Evolutionary conservation across 2,329 filamentous ascomycete genomes (phyloP).

Genomic region (Hypoxylon sp.): DNA sequence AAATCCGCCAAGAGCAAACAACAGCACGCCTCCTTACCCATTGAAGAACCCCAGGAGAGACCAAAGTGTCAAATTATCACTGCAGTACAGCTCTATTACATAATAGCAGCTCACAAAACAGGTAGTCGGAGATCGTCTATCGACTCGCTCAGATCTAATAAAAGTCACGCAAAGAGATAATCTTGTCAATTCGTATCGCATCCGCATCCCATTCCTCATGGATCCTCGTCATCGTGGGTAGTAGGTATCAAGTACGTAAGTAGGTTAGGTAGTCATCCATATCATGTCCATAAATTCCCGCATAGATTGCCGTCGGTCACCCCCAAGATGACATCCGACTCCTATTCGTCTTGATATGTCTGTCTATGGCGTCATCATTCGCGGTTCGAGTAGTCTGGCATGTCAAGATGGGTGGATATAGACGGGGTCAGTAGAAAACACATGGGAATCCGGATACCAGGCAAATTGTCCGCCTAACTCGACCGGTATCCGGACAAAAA

Average conservation of each 20-base stretch:
- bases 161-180: neutral
- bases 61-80: neutral
- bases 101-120: neutral
- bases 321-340: constrained; percentile 5
- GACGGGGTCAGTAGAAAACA: neutral
- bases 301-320: constrained; percentile 6
- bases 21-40: neutral
- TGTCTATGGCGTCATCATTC: constrained; percentile 8
- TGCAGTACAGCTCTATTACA: neutral
- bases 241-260: constrained; percentile 10
- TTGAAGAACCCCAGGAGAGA: neutral
- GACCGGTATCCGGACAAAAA: constrained; percentile 4
- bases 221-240: constrained; percentile 6
- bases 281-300: constrained; percentile 27
- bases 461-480: constrained; percentile 7
- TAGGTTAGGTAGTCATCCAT: constrained; percentile 15
- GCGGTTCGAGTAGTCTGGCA: constrained; percentile 1
- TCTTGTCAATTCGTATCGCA: constrained; percentile 14
- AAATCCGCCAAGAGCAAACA: neutral
- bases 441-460: neutral
- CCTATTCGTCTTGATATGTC: constrained; percentile 1
- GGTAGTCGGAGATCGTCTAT: neutral
- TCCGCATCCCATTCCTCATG: constrained; percentile 11
- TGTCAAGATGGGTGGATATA: neutral
- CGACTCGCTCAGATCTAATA: neutral